Evolutionary conservation across 352 stramenopile genomes (phyloP), one percentile per base, ranked within the genome.

Genomic region (Phytophthora sp.): DNA sequence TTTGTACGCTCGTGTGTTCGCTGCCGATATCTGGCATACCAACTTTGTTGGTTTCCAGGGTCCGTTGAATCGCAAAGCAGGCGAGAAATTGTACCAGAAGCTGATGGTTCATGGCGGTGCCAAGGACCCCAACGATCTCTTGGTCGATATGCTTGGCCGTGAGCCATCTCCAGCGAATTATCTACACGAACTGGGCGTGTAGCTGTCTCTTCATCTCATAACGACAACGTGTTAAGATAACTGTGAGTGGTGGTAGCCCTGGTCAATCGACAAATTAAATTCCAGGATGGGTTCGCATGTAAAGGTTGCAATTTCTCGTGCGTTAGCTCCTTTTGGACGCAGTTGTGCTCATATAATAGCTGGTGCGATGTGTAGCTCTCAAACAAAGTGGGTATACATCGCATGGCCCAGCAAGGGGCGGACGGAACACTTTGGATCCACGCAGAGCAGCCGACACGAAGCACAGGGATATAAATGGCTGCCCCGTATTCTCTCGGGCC

Each of bases 1-100:
- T 53, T 57, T 98, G 47, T 97, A 97, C 58, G 88, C 90, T 11
- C 88, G 88, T 21, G 88, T 97, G 54, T 97, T 97, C 63, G 90
- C 90, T 12, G 88, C 90, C 21, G 82, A 91, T 63, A 94, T 98
- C 39, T 98, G 91, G 91, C 73, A 89, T 29, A 55, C 74, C 7
- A 73, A 76, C 49, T 97, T 98, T 70, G 59, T 61, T 4, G 75
- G 90, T 7, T 41, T 73, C 16, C 23, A 76, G 20, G 60, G 70
- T 33, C 90, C 89, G 7, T 73, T 96, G 36, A 88, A 80, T 44
- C 51, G 62, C 20, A 23, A 67, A 33, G 77, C 89, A 13, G 91
- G 91, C 8, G 72, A 86, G 27, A 54, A 73, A 12, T 62, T 98
- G 38, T 86, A 82, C 57, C 59, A 84, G 21, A 75, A 96, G 33